Percentiles rank a stretch among this genome's conserved stretches.
These are phyloP conservation scores for Triticum aestivum DNA, from an alignment of 176 grass and related monocot genomes.

Conservation along the genomic window IWGSC_CS_RefSeq_v2.1 NC_057814.1:474315161-474315660, in stretches of 20 bases:
- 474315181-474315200: too few relatives aligned
- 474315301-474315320: not conserved
- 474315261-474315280: too few relatives aligned
- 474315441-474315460: not conserved
- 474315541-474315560: slow-evolving; percentile 32
- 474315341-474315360: not conserved
- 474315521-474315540: not conserved
- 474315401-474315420: slow-evolving; percentile 12
- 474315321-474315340: not conserved
- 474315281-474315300: not conserved
- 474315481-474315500: not conserved
- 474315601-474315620: slow-evolving; percentile 36
- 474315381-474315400: not conserved
- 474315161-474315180: too few relatives aligned
- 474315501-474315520: not conserved
- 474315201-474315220: too few relatives aligned
- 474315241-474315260: too few relatives aligned
- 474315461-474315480: not conserved
- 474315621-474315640: not conserved
- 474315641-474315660: not conserved
- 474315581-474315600: not conserved
- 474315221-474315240: too few relatives aligned
- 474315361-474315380: not conserved
- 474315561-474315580: slow-evolving; percentile 5
- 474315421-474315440: not conserved